These are phyloP conservation scores for Diaporthe amygdali DNA, from an alignment of 2,329 filamentous ascomycete genomes.

Conservation along the genomic window DNA sequence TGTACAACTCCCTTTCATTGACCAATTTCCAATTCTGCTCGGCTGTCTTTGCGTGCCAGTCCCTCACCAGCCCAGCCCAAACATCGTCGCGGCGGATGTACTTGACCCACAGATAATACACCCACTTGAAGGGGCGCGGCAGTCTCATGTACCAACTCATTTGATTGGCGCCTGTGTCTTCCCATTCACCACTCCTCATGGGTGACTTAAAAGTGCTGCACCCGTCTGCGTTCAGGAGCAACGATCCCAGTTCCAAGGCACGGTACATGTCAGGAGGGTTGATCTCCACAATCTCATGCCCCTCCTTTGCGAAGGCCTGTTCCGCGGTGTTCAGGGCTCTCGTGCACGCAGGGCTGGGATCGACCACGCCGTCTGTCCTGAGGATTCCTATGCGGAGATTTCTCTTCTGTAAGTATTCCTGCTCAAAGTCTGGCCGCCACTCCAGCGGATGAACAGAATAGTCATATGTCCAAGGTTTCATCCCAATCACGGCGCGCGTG, in stretches of 20 bases:
- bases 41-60: constrained; percentile 76
- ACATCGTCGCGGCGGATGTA: constrained; percentile 77
- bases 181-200: constrained; percentile 78
- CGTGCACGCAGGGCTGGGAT: constrained; percentile 83
- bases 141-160: constrained; percentile 77
- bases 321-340: constrained; percentile 77
- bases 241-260: constrained; percentile 76
- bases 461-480: constrained; percentile 90
- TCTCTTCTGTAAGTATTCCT: constrained; percentile 65
- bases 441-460: constrained; percentile 83
- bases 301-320: constrained; percentile 69
- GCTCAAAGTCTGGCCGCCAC: constrained; percentile 70
- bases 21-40: constrained; percentile 86
- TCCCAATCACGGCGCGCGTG: constrained; percentile 75
- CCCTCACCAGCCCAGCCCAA: constrained; percentile 78
- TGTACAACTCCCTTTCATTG: constrained; percentile 76
- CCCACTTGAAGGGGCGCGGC: constrained; percentile 75
- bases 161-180: constrained; percentile 78
- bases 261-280: constrained; percentile 75
- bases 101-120: constrained; percentile 91
- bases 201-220: constrained; percentile 79
- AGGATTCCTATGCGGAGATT: constrained; percentile 77
- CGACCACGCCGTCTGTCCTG: constrained; percentile 80
- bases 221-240: constrained; percentile 85
- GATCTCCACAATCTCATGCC: constrained; percentile 74